Base-by-base conservation (phyloP, 176 grass and related monocot species). In the Alloteropsis semialata region DNA sequence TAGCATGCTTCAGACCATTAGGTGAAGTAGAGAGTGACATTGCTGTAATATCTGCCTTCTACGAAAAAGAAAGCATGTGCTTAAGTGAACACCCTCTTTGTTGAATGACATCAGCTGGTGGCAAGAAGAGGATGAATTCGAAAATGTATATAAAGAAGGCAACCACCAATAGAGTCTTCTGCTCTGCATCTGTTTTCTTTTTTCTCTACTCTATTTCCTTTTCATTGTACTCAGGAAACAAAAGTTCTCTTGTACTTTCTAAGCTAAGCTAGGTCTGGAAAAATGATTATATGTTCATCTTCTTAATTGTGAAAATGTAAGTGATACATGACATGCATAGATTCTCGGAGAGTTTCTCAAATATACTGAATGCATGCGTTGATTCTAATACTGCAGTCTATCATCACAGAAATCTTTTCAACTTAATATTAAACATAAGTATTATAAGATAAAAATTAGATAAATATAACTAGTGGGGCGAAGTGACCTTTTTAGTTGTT, bases 31-130 rank as follows among this genome's bases (percentile, higher is more conserved):
- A 39, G 43, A 37, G 24, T 30, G 34, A 22, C 44, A 64, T 81
- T n/a, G 83, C 19, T 78, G 15, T 78, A 28, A 60, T 61, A 19
- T 51, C 21, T 54, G 56, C 27, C 57, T 42, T 80, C 74, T 66
- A 74, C 80, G 56, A 17, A 77, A 78, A 74, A 17, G 76, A 71
- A 73, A 71, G 46, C 34, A 41, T 45, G 2, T 53, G 24, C 43
- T 51, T 54, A 28, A 44, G 14, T 7, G 2, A 68, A 27, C 29
- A 59, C 9, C 16, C 16, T 85, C 30, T 14, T 51, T 50, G 6
- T 0, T 61, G 25, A 5, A 13, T n/a, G n/a, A n/a, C 42, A 72
- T 30, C 65, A 36, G 36, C 36, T 76, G 36, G 72, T 44, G 18
- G 33, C 13, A 76, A 8, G 29, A 62, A 25, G 6, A 51, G 21